A percentile compares a stretch with the other conserved stretches of the same genome.
Conservation (phyloP, 2,329 filamentous ascomycete species). For the Cercospora zeae-maydis region DNA sequence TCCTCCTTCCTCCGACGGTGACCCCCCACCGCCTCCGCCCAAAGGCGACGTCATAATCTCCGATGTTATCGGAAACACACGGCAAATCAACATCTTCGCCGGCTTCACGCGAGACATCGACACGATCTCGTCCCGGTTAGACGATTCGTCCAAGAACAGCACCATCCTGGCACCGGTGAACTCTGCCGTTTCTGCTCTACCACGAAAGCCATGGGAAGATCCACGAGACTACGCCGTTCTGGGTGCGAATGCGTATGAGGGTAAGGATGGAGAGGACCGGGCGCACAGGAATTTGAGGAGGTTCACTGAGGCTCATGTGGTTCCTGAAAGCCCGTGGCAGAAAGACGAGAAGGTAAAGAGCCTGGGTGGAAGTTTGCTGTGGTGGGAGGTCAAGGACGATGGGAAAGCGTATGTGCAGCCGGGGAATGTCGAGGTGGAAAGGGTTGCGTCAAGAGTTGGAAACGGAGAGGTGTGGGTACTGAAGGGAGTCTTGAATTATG, state of each 20-base stretch:
- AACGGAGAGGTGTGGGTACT: constrained; percentile 90
- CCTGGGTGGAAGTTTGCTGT: constrained; percentile 66
- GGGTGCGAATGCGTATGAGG: constrained; percentile 71
- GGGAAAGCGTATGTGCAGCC: constrained; percentile 72
- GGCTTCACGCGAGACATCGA: constrained; percentile 73
- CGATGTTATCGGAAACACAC: constrained; percentile 77
- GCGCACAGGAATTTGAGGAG: constrained; percentile 70
- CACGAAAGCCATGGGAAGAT: constrained; percentile 82
- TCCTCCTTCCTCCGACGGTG: constrained; percentile 17
- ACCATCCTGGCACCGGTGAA: constrained; percentile 88
- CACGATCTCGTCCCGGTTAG: constrained; percentile 64
- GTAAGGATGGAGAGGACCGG: constrained; percentile 68
- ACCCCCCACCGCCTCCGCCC: constrained; percentile 11
- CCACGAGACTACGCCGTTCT: constrained; percentile 66
- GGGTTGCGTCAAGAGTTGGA: constrained; percentile 68
- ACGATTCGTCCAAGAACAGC: constrained; percentile 64
- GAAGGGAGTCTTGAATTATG: constrained; percentile 57
- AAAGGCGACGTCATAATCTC: constrained; percentile 62
- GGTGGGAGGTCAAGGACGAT: constrained; percentile 69
- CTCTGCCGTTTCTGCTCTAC: constrained; percentile 70
- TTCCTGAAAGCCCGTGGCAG: constrained; percentile 71
- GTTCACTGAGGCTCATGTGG: constrained; percentile 84
- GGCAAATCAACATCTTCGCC: constrained; percentile 79
- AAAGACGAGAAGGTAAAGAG: constrained; percentile 65
- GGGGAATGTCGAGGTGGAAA: constrained; percentile 71